A percentile compares a stretch with the other conserved stretches of the same genome.
Conservation (phyloP, 1,139 yeast species). For the Blastobotrys malaysiensis region DNA sequence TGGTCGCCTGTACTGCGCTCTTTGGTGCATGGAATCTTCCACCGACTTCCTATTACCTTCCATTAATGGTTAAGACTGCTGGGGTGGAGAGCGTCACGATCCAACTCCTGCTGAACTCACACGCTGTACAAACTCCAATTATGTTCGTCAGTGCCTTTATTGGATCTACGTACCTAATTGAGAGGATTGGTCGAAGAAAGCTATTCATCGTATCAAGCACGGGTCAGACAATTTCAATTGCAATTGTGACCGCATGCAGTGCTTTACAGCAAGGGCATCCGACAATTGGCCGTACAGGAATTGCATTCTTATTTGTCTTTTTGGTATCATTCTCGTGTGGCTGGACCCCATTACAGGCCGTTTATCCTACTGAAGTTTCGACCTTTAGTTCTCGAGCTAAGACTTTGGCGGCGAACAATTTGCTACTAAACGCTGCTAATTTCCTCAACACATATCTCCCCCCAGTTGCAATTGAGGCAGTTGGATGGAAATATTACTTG, state of each 20-base stretch:
- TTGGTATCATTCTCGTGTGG: neutral
- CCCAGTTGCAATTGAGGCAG: slow-evolving; percentile 53
- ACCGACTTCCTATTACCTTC: neutral
- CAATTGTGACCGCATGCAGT: neutral
- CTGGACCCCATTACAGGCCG: neutral
- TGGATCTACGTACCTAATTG: neutral
- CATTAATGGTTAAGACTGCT: neutral
- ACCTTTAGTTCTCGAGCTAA: slow-evolving; percentile 25
- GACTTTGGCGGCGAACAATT: slow-evolving; percentile 16
- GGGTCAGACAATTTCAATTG: neutral
- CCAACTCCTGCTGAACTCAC: neutral
- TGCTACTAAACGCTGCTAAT: slow-evolving; percentile 9
- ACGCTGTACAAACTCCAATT: neutral
- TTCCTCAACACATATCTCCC: slow-evolving; percentile 46
- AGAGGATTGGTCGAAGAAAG: neutral
- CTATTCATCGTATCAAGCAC: neutral
- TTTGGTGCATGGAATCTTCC: neutral
- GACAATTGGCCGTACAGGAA: neutral
- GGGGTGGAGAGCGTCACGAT: neutral
- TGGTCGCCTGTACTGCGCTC: neutral
- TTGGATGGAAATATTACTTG: slow-evolving; percentile 54
- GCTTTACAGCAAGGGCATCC: neutral
- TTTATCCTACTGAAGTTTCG: neutral
- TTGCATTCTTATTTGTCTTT: neutral
- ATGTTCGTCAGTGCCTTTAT: neutral